Base-by-base conservation (phyloP, 2,329 filamentous ascomycete species). In the Coniochaeta hoffmannii region DNA sequence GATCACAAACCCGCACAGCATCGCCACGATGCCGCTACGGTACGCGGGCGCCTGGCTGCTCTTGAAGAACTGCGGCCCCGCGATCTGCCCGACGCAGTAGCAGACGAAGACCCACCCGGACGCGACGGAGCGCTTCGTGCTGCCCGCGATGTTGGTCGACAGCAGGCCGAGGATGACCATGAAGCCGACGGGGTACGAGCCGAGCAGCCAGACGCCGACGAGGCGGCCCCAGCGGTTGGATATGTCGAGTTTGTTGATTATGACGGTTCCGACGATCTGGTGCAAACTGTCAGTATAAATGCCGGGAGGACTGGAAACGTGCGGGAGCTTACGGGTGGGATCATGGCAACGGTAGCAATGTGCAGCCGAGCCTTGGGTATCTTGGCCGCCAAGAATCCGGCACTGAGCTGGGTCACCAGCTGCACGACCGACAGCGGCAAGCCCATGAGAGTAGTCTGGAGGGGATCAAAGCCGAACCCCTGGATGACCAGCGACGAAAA, bases 161-260 rank as follows among this genome's bases (percentile, higher is more conserved):
- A 89, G 77, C 73, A 90, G 78, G 14, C 83, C 85, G 62, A 90
- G 77, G 9, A 79, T 75, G n/a, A 89, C 73, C 2, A 83, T 87
- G 63, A 87, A 82, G 0, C 86, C 86, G 0, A 87, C 85, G 87
- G 87, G 90, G 77, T 90, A 91, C 5, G 85, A 89, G 22, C 90
- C 76, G 0, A 68, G 54, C 0, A 70, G 58, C 67, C 67, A 69
- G 28, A 66, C 60, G 4, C 67, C 67, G 11, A 65, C 63, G 17
- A 69, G 58, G 4, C 65, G 56, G 19, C 66, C 67, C 66, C 67
- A 68, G 56, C 62, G 66, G 36, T 65, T 64, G 4, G 83, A 85
- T 58, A 90, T 85, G 71, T 90, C 91, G 41, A 46, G 41, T 9
- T 46, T 4, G 75, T 90, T 81, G 14, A 90, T 72, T 0, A 91